phyloP scores from a whole-genome alignment of 352 stramenopile genomes.

The Globisporangium cystogenes region DNA sequence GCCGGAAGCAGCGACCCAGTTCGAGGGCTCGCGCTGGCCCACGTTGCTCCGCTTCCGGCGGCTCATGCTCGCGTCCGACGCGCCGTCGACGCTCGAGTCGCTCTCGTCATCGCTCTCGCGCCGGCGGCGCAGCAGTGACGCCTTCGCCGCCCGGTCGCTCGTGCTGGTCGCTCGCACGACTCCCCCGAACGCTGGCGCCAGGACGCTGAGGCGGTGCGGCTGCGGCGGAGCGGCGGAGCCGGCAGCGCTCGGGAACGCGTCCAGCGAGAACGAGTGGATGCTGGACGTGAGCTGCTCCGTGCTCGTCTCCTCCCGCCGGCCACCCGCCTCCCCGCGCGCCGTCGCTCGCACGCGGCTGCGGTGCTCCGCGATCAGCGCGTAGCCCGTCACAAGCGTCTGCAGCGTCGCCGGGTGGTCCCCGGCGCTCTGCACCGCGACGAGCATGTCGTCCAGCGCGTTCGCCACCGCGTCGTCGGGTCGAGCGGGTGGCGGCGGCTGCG shows the following conservation, averaged over 20 bases:
- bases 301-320: slow-evolving; percentile 29
- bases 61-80: slow-evolving; percentile 36
- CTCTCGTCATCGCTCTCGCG: slow-evolving; percentile 51
- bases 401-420: background rate
- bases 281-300: slow-evolving; percentile 48
- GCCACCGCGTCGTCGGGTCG: slow-evolving; percentile 15
- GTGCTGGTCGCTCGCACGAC: background rate
- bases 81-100: slow-evolving; percentile 54
- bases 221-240: background rate
- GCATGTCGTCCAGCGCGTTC: slow-evolving; percentile 20
- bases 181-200: slow-evolving; percentile 1
- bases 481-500: too few species aligned
- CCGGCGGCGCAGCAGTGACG: slow-evolving; percentile 30
- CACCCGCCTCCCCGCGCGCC: slow-evolving; percentile 16
- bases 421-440: slow-evolving; percentile 21
- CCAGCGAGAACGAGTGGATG: slow-evolving; percentile 40
- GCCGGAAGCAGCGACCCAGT: slow-evolving; percentile 5
- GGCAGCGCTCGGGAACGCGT: slow-evolving; percentile 1
- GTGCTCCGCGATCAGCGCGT: slow-evolving; percentile 9
- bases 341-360: background rate
- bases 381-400: slow-evolving; percentile 4
- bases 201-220: background rate
- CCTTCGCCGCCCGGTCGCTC: background rate
- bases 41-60: slow-evolving; percentile 72
- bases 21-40: slow-evolving; percentile 8